These are phyloP conservation scores for Schizosaccharomyces octosporus DNA, from an alignment of 805 yeast genomes.

Conservation along the genomic window DNA sequence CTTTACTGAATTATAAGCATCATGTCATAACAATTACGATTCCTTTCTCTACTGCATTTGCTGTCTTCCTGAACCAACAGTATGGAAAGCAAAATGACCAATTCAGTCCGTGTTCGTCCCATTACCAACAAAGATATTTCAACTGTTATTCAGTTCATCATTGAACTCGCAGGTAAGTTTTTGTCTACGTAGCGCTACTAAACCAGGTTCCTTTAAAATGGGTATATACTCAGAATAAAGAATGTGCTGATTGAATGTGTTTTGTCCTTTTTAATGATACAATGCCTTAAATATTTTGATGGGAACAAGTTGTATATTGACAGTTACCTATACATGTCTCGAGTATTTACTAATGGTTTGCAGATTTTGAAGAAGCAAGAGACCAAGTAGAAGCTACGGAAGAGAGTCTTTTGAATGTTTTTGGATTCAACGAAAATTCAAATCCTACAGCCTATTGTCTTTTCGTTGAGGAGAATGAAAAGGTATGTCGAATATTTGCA, in stretches of 20 bases:
- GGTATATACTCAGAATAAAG: no score
- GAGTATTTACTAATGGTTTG: neutral
- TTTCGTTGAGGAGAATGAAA: neutral
- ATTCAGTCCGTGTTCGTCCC: neutral
- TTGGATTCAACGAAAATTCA: neutral
- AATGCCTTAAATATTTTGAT: no score
- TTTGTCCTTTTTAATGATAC: no score
- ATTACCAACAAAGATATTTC: neutral
- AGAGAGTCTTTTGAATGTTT: neutral
- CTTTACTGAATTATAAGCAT: no score
- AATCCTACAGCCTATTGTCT: neutral
- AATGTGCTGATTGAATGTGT: no score
- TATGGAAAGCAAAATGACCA: neutral
- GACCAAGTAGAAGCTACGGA: neutral
- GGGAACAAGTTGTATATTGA: no score
- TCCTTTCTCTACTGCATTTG: no score
- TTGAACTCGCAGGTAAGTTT: neutral
- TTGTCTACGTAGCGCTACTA: no score
- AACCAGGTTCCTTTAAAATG: no score
- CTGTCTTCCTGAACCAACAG: no score
- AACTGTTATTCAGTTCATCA: neutral
- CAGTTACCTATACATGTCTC: no score
- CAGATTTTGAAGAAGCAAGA: neutral
- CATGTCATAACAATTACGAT: no score
- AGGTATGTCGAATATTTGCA: neutral